Conservation (phyloP, 169 alveolate species). For the Plasmodium knowlesi region DNA sequence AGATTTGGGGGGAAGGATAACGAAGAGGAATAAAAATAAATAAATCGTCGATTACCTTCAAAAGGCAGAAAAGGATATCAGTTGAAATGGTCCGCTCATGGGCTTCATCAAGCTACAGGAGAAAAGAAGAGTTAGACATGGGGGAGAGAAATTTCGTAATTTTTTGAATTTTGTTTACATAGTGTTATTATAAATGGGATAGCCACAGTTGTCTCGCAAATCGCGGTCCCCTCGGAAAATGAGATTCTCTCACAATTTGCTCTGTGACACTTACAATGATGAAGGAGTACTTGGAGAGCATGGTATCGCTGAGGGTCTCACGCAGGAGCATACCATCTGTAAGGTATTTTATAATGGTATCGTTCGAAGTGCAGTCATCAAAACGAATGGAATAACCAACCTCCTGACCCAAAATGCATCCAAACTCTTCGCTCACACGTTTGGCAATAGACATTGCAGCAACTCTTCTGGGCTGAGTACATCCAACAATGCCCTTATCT, state of each 20-base stretch:
- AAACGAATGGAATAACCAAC: conserved; percentile 97
- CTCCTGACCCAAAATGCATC: conserved; percentile 97
- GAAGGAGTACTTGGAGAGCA: conserved; percentile 92
- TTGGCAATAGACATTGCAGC: conserved; percentile 98
- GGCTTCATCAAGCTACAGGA: conserved; percentile 97
- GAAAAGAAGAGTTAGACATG: background rate
- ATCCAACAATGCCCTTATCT: conserved; percentile 93
- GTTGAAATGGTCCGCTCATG: conserved; percentile 99
- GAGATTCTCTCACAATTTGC: no score
- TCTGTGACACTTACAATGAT: conserved; percentile 84
- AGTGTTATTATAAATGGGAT: background rate
- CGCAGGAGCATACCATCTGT: conserved; percentile 99
- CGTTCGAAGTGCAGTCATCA: conserved; percentile 97
- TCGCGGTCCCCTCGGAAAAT: background rate
- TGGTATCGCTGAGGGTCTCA: conserved; percentile 96
- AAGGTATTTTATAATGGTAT: conserved; percentile 98
- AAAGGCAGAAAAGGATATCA: conserved; percentile 97
- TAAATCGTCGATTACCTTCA: conserved; percentile 86
- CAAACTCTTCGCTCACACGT: conserved; percentile 98
- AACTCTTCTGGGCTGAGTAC: conserved; percentile 99
- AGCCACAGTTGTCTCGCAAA: background rate
- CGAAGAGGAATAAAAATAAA: background rate
- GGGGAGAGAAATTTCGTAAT: background rate
- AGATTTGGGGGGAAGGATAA: background rate
- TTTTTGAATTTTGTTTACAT: no score